Conservation (phyloP, 1,284 basidiomycete species). For the Macrocystidia cucumis region DNA sequence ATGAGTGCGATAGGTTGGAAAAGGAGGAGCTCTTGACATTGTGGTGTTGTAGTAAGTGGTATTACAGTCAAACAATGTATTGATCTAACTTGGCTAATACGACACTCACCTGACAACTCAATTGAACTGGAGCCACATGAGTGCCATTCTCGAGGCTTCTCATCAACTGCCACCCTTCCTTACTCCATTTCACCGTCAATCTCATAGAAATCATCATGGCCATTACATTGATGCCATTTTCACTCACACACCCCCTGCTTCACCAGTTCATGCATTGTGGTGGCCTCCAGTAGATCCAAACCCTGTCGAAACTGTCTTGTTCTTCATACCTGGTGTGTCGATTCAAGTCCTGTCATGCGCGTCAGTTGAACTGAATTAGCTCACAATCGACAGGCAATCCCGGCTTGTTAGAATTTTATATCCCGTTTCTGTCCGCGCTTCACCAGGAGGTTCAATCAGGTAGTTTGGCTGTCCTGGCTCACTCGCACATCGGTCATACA, state of each 20-base stretch:
- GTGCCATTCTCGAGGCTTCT: constrained; percentile 1
- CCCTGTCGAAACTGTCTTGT: constrained; percentile 24
- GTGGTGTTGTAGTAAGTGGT: too few species aligned
- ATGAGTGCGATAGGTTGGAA: constrained; percentile 36
- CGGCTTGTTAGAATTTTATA: constrained; percentile 51
- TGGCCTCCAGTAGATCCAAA: constrained; percentile 31
- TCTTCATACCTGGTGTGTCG: constrained; percentile 49
- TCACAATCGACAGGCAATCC: constrained; percentile 45
- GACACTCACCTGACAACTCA: neutral
- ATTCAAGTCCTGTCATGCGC: neutral
- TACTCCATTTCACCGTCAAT: constrained; percentile 10
- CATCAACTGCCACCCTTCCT: constrained; percentile 30
- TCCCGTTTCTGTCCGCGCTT: constrained; percentile 42
- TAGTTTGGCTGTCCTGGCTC: constrained; percentile 40
- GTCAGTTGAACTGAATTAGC: neutral
- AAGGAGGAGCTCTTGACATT: constrained; percentile 52
- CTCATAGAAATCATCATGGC: constrained; percentile 1
- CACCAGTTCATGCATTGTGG: constrained; percentile 42
- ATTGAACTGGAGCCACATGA: neutral
- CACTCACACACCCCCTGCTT: constrained; percentile 25
- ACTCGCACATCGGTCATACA: constrained; percentile 46
- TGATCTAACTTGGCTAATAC: constrained; percentile 6
- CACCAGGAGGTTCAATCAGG: constrained; percentile 24
- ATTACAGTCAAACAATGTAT: too few species aligned
- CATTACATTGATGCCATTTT: constrained; percentile 27